Conservation (phyloP, 108 stramenopile genomes). For the Stephanodiscus minutulus region DNA sequence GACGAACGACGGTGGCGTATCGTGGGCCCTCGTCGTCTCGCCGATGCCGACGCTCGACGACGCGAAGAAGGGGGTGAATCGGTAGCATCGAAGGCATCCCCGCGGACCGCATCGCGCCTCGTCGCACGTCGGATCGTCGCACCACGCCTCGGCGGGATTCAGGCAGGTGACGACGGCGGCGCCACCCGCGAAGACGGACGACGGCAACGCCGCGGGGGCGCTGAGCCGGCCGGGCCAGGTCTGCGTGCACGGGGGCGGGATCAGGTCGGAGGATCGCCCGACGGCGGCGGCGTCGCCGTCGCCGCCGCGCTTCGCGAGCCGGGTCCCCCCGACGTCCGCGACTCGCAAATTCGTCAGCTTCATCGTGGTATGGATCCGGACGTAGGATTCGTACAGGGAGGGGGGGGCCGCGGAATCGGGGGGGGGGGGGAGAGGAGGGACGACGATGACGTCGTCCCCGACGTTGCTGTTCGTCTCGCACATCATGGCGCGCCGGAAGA, state of each 20-base stretch:
- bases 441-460: background rate
- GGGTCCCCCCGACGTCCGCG: background rate
- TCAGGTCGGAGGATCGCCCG: background rate
- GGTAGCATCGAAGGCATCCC: slow-evolving; percentile 38
- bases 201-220: no score
- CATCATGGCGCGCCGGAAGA: slow-evolving; percentile 23
- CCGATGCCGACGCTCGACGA: background rate
- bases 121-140: slow-evolving; percentile 30
- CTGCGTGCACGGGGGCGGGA: slow-evolving; percentile 23
- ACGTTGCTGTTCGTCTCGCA: background rate
- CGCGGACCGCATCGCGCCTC: slow-evolving; percentile 29
- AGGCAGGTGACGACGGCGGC: slow-evolving; percentile 19
- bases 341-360: slow-evolving; percentile 36
- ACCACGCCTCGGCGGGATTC: slow-evolving; percentile 38
- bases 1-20: slow-evolving; percentile 7
- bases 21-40: slow-evolving; percentile 16
- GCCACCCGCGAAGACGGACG: no score
- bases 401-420: background rate
- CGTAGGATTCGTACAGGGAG: slow-evolving; percentile 14
- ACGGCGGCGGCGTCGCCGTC: background rate
- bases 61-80: slow-evolving; percentile 14
- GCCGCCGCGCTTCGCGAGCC: background rate
- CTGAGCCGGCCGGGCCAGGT: slow-evolving; percentile 32
- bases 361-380: slow-evolving; percentile 27
- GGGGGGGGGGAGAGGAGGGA: background rate